Evolutionary conservation across 306 rosid genomes (phyloP).

Genomic region (Astragalus membranaceus): DNA sequence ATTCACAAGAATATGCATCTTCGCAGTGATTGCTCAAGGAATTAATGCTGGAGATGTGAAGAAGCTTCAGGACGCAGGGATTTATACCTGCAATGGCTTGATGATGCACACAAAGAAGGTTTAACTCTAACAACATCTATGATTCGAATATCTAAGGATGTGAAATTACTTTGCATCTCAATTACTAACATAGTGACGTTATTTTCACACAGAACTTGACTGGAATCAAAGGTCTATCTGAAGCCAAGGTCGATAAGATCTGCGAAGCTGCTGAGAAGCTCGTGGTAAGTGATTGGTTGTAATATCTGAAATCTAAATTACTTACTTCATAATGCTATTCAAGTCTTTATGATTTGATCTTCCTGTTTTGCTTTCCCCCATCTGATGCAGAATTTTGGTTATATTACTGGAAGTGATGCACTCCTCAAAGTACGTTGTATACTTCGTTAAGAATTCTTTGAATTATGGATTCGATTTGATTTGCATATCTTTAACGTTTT

Average conservation of each 20-base stretch:
- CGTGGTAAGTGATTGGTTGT: conserved; percentile 50
- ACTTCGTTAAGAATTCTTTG: conserved; percentile 22
- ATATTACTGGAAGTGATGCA: conserved; percentile 87
- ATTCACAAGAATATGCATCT: not conserved
- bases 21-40: conserved; percentile 87
- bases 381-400: conserved; percentile 70
- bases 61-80: conserved; percentile 99
- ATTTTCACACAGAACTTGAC: conserved; percentile 55
- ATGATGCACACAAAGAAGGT: conserved; percentile 99
- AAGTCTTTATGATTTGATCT: not conserved
- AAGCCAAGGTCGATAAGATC: conserved; percentile 94
- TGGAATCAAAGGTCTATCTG: conserved; percentile 91
- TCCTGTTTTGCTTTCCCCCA: not conserved
- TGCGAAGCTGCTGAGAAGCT: conserved; percentile 98
- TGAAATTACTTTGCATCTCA: not conserved
- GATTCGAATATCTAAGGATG: not conserved
- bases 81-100: conserved; percentile 91
- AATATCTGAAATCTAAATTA: conserved; percentile 1
- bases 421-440: conserved; percentile 57
- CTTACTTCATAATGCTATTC: not conserved
- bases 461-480: conserved; percentile 10
- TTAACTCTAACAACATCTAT: not conserved
- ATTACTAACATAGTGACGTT: not conserved
- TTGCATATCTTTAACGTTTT: not conserved
- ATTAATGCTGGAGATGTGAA: conserved; percentile 96